Conservation (phyloP, 2,329 filamentous ascomycete species). For the Seiridium unicorne region DNA sequence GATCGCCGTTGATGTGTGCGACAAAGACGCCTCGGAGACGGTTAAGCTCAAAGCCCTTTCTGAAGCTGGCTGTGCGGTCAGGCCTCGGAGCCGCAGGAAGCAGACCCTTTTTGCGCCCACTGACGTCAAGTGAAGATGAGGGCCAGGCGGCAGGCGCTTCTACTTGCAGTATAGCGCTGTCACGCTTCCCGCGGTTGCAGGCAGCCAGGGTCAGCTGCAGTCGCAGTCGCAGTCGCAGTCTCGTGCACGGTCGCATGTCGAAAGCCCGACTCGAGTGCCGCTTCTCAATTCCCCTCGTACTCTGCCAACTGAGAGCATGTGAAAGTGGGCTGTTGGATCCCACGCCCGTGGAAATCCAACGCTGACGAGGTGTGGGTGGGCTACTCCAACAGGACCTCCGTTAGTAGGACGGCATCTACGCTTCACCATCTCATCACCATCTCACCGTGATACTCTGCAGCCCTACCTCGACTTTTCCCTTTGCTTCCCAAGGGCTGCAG, state of each 20-base stretch:
- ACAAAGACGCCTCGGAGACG: not conserved
- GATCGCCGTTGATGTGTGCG: not conserved
- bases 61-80: not conserved
- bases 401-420: too few relatives aligned
- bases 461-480: not conserved
- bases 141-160: not conserved
- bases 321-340: slow-evolving; percentile 16
- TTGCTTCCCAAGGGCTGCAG: not conserved
- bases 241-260: not conserved
- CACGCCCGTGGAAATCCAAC: not conserved
- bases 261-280: too few relatives aligned
- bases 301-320: slow-evolving; percentile 12
- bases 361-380: not conserved
- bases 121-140: slow-evolving; percentile 1
- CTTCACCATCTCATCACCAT: not conserved
- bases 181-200: not conserved
- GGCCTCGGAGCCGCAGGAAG: not conserved
- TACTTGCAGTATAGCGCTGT: slow-evolving; percentile 1
- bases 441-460: not conserved
- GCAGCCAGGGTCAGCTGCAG: not conserved
- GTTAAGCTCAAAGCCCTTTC: not conserved
- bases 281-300: not conserved
- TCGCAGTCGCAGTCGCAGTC: not conserved
- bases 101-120: slow-evolving; percentile 5
- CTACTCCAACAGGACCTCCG: not conserved